A percentile compares a stretch with the other conserved stretches of the same genome.
Conservation (phyloP, 257 asterid genomes). For the Capsicum baccatum region DNA sequence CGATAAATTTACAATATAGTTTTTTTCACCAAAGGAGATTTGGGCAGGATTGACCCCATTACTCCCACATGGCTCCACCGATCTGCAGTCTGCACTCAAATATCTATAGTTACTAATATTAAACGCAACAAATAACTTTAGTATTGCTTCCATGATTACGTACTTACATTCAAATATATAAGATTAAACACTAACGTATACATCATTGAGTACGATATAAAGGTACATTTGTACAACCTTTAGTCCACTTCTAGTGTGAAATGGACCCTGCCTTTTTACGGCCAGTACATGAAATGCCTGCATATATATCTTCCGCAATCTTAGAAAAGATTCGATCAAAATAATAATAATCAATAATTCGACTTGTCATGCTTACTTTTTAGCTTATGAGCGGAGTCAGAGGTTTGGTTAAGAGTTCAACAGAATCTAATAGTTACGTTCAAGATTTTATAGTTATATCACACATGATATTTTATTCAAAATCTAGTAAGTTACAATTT, state of each 20-base stretch:
- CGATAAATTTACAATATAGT: no score
- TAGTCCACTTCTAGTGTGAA: conserved; percentile 5
- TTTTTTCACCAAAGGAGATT: no score
- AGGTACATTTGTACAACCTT: not conserved
- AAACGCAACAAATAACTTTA: not conserved
- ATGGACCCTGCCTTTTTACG: not conserved
- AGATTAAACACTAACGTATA: not conserved
- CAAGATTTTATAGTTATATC: no score
- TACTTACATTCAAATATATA: not conserved
- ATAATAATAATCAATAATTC: not conserved
- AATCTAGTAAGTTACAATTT: not conserved
- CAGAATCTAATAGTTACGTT: not conserved
- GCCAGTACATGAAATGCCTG: not conserved
- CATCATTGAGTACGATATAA: not conserved
- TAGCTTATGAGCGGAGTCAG: not conserved
- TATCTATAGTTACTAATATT: not conserved
- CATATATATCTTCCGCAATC: not conserved
- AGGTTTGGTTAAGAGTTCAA: not conserved
- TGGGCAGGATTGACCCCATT: no score
- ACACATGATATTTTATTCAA: not conserved
- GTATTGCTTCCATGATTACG: not conserved
- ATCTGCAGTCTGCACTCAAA: no score
- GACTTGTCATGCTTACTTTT: not conserved
- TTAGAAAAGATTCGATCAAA: not conserved
- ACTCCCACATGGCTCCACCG: no score